phyloP scores from a whole-genome alignment of 2,329 filamentous ascomycete species.

The Aureobasidium lini region DNA sequence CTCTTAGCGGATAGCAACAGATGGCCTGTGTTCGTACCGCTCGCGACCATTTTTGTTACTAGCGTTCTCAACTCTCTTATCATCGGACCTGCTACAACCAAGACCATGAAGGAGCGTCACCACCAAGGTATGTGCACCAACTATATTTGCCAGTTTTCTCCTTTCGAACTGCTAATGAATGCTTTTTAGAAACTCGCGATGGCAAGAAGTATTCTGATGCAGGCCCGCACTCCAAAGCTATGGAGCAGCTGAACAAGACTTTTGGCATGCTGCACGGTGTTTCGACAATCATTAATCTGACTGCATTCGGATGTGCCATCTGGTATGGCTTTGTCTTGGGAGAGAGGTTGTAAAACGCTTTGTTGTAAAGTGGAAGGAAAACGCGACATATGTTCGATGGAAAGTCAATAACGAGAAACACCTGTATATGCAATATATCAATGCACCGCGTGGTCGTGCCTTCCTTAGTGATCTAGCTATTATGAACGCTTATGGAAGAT shows the following conservation, averaged over 20 bases:
- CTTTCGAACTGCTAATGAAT: neutral
- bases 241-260: constrained; percentile 68
- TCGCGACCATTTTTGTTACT: constrained; percentile 62
- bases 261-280: constrained; percentile 76
- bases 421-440: too few species aligned
- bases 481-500: neutral
- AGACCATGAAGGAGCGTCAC: constrained; percentile 66
- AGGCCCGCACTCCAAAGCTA: constrained; percentile 74
- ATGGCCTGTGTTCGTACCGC: constrained; percentile 58
- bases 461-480: too few species aligned
- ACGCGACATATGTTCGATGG: too few species aligned
- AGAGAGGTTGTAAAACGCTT: constrained; percentile 41
- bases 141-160: neutral
- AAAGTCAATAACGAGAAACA: too few species aligned
- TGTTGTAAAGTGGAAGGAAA: neutral
- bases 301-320: constrained; percentile 60
- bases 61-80: constrained; percentile 63
- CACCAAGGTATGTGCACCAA: constrained; percentile 58
- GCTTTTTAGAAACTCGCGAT: constrained; percentile 62
- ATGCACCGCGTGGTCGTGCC: too few species aligned
- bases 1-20: constrained; percentile 54
- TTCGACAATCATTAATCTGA: constrained; percentile 71
- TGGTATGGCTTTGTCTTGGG: constrained; percentile 73
- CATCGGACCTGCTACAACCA: constrained; percentile 67
- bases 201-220: constrained; percentile 80